These are phyloP conservation scores for Pilasporangium apinafurcum DNA, from an alignment of 352 stramenopile genomes.

Conservation along the genomic window DNA sequence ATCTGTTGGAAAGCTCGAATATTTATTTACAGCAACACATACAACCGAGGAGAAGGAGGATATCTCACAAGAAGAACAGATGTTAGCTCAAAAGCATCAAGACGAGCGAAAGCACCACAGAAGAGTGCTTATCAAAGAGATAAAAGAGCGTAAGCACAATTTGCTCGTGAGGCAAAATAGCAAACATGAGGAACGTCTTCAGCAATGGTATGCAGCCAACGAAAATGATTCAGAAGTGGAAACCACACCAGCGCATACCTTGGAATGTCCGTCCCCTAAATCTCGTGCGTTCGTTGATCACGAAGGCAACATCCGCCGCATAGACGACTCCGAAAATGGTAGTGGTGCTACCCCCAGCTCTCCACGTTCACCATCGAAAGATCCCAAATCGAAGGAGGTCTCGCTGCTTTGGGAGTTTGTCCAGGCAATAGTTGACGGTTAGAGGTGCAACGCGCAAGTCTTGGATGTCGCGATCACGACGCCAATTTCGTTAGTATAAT, in stretches of 20 bases:
- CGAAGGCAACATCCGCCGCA: slow-evolving; percentile 27
- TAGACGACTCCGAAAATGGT: slow-evolving; percentile 9
- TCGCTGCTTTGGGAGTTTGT: no score
- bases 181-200: slow-evolving; percentile 10
- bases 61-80: not conserved
- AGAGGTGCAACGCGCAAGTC: no score
- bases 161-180: slow-evolving; percentile 13
- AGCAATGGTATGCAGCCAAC: slow-evolving; percentile 23
- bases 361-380: no score
- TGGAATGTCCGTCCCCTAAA: slow-evolving; percentile 14
- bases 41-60: not conserved
- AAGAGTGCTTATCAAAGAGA: slow-evolving; percentile 10
- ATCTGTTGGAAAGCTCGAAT: slow-evolving; percentile 12
- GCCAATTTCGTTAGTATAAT: no score
- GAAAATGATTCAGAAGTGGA: slow-evolving; percentile 19
- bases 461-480: no score
- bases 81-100: not conserved
- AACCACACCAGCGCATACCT: slow-evolving; percentile 18
- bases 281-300: slow-evolving; percentile 19
- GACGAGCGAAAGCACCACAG: slow-evolving; percentile 13
- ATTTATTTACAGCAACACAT: not conserved
- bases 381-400: no score
- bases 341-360: no score
- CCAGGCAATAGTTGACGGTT: no score
- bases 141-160: slow-evolving; percentile 15